Base-by-base conservation (phyloP, 2,329 filamentous ascomycete species). In the Clonostachys solani region DNA sequence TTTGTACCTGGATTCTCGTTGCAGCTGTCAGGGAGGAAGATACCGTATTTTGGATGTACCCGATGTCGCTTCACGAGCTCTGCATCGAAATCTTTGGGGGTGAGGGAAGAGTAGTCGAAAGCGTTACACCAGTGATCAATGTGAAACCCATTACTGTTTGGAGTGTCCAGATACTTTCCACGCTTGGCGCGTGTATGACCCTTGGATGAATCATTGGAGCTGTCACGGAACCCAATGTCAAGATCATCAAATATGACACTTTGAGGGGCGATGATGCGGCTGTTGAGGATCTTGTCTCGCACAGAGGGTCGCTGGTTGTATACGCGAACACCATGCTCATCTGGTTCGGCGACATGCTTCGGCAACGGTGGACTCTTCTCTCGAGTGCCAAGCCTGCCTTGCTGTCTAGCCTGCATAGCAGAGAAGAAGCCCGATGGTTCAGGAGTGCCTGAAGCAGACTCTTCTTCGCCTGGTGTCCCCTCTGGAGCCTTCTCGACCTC, bases 191-290 rank as follows among this genome's bases (percentile, higher is more conserved):
- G 71, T 34, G 73, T 80, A 42, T 77, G 75, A 18, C 75, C 75
- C 48, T 77, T 75, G 49, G 69, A 69, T 33, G 73, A 71, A 53
- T 79, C 76, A 49, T 83, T 83, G 50, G 72, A 72, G 5, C 77
- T 79, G 54, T 83, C 80, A 18, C 76, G 72, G 59, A 80, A 83
- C 13, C 80, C 80, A 50, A 83, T 83, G 56, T 83, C 78, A 48
- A 73, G 66, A 9, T 74, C 64, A 36, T 76, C 68, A 47, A 72
- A 81, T 45, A 69, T 63, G 51, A 75, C 77, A 1, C 70, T 52
- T 7, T 64, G 65, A 12, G 77, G 77, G 5, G 59, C 59, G 40
- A 80, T 63, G 55, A 82, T 71, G 47, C 81, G 72, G 23, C 75
- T 78, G 54, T 78, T 81, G 56, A 74, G 72, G 23, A 68, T 50